phyloP scores from a whole-genome alignment of 2,329 filamentous ascomycete genomes.

The Geosmithia morbida region DNA sequence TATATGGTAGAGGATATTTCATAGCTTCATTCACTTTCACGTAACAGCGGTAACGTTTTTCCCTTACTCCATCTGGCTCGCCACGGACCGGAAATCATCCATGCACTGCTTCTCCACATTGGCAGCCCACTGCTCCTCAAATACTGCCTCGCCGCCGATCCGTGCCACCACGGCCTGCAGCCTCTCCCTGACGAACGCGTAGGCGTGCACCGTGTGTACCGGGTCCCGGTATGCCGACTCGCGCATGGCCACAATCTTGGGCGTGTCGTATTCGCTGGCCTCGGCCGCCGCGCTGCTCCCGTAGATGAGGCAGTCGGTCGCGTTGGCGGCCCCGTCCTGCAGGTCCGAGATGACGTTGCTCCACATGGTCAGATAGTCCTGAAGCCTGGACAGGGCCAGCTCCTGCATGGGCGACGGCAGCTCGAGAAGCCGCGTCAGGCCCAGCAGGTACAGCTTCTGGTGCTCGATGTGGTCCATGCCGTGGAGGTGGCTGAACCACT shows the following conservation, averaged over 20 bases:
- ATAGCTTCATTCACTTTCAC: slow-evolving; percentile 3
- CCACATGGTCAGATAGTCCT: slow-evolving; percentile 66
- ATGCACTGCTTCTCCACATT: slow-evolving; percentile 65
- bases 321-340: slow-evolving; percentile 40
- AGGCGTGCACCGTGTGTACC: slow-evolving; percentile 50
- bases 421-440: slow-evolving; percentile 57
- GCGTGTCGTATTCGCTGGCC: slow-evolving; percentile 38
- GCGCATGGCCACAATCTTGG: slow-evolving; percentile 37
- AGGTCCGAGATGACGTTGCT: slow-evolving; percentile 54
- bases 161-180: slow-evolving; percentile 43
- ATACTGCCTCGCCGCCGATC: slow-evolving; percentile 49
- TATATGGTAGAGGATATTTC: slow-evolving; percentile 3
- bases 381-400: slow-evolving; percentile 45
- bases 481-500: slow-evolving; percentile 58
- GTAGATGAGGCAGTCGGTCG: slow-evolving; percentile 37
- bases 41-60: not conserved
- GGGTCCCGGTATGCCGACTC: slow-evolving; percentile 45
- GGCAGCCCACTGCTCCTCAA: slow-evolving; percentile 53
- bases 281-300: slow-evolving; percentile 15
- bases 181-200: slow-evolving; percentile 48
- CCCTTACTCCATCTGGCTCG: slow-evolving; percentile 1
- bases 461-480: slow-evolving; percentile 49
- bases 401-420: slow-evolving; percentile 41
- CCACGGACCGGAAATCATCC: slow-evolving; percentile 32
- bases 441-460: slow-evolving; percentile 60